Base-by-base conservation (phyloP, 805 yeast genomes). In the Kodamaea restingae region DNA sequence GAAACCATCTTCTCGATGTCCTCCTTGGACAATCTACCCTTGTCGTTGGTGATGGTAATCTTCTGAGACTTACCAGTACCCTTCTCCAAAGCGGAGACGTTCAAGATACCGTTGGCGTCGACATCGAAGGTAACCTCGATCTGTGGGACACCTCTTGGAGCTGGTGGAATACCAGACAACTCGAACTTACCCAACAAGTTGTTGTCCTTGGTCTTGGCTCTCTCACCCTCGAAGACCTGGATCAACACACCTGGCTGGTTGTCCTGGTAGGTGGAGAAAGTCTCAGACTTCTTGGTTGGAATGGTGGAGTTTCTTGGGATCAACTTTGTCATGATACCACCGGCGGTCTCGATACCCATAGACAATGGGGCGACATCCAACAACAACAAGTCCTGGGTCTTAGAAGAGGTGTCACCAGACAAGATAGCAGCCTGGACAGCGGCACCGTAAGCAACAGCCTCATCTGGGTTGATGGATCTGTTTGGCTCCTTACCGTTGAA, bases 361-460 rank as follows among this genome's bases (percentile, higher is more conserved):
- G 97, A 90, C 65, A 90, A 78, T 70, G 98, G 97, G 60, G 97
- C 95, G 67, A 90, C 97, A 79, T 90, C 98, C 65, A 91, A 80
- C 61, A 90, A 78, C 64, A 91, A 75, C 67, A 88, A 76, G 68
- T 88, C 97, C 76, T 88, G 96, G 46, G 96, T 90, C 84, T 88
- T 88, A 47, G 95, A 81, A 30, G 96, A 88, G 54, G 91, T 82
- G 71, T 88, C 96, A 74, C 97, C 97, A 46, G 96, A 80, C 64
- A 88, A 79, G 63, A 88, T 88, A 54, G 96, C 96, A 53, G 96
- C 96, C 76, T 88, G 97, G 54, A 88, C 96, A 48, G 96, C 96
- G 55, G 97, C 97, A 83, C 97, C 96, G 74, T 88, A 88, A 61
- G 97, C 97, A 70, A 88, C 97, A 60, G 97, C 97, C 75, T 88